These are phyloP conservation scores for Dioscorea dumetorum DNA, from an alignment of 106 monocot species.

Conservation along the genomic window DNA sequence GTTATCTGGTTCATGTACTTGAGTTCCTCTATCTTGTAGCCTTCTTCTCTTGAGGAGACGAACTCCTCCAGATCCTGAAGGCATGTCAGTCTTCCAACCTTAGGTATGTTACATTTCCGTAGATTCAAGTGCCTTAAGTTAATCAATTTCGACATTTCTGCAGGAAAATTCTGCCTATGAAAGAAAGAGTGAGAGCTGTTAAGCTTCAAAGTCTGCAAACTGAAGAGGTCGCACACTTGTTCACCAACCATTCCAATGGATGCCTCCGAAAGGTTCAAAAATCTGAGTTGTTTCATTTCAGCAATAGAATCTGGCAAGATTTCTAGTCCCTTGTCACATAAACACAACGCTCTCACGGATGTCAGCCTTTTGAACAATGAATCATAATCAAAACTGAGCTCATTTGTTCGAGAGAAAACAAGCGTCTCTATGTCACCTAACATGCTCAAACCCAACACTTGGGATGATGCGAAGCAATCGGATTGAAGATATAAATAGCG, in stretches of 20 bases:
- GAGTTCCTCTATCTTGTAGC: background rate
- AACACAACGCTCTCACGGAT: constrained; percentile 9
- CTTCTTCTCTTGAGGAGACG: background rate
- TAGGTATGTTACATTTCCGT: background rate
- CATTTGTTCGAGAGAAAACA: background rate
- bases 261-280: background rate
- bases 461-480: background rate
- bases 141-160: background rate
- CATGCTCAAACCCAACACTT: no score
- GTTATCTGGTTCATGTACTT: background rate
- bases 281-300: background rate
- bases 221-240: background rate
- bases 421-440: constrained; percentile 13
- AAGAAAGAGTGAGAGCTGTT: no score
- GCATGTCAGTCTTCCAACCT: background rate
- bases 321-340: background rate
- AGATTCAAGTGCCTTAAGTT: background rate
- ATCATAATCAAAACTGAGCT: background rate
- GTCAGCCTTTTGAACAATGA: constrained; percentile 6
- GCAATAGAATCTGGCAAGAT: background rate
- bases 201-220: constrained; percentile 6
- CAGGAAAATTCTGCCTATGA: background rate
- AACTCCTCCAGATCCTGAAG: constrained; percentile 2
- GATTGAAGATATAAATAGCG: background rate
- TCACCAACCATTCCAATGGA: background rate